Evolutionary conservation across 2,329 filamentous ascomycete species (phyloP), one percentile per base, ranked within the genome.

Genomic region (Mycosphaerella arachidis): DNA sequence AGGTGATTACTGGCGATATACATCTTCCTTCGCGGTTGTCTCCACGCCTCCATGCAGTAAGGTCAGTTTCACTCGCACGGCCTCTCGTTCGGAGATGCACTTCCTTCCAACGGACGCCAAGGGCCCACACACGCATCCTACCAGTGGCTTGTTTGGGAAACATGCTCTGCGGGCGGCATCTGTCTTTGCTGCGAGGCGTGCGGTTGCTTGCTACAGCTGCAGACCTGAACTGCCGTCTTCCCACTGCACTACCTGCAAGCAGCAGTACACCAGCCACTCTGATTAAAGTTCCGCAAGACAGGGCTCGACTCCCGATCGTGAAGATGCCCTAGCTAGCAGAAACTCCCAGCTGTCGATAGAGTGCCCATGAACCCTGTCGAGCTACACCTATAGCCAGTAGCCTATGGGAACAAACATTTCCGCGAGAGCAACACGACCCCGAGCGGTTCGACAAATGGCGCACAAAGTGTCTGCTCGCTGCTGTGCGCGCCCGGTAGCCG

Each of bases 311-410:
- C 20, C 46, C 27, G 46, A 48, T 48, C 46, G 18, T 48, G 46
- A 27, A 48, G 46, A 48, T 48, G 1, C 46, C n/a, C 46, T 24
- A 48, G 46, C 46, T 24, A 48, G 46, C 46, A 27, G 16, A 48
- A 35, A 8, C 31, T 35, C 10, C 5, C 7, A 50, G 6, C 46
- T 50, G 46, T 30, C 29, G 46, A 50, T 50, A 30, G 46, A 50
- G 46, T 50, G 46, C 40, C 31, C 29, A 29, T 50, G 46, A 29
- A 30, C 46, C 46, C 46, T 50, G 46, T 61, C 24, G 57, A 37
- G 45, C 60, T 46, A 61, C 58, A 58, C 54, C 48, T 40, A 37
- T 55, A 58, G 40, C 40, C 40, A 43, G 40, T 18, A 43, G 40
- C 40, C 46, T 27, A 50, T 30, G 27, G 46, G 46, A 9, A 50